These are phyloP conservation scores for Curvularia hawaiiensis DNA, from an alignment of 2,329 filamentous ascomycete genomes.

Conservation along the genomic window DNA sequence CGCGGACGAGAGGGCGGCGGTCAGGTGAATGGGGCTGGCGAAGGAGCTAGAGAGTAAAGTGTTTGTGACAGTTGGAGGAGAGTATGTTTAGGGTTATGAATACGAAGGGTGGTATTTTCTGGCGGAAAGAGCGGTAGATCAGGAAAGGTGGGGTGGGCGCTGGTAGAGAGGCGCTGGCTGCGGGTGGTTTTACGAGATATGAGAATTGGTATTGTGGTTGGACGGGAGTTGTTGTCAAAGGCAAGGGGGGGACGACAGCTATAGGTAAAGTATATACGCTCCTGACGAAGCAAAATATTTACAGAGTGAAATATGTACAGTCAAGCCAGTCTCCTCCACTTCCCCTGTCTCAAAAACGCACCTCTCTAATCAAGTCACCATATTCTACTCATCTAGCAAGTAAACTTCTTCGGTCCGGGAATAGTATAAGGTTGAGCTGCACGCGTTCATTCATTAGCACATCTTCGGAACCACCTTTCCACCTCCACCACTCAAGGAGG, in stretches of 20 bases:
- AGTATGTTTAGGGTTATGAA: background rate
- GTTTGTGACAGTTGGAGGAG: background rate
- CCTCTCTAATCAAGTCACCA: background rate
- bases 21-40: background rate
- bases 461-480: background rate
- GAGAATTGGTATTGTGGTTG: background rate
- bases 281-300: slow-evolving; percentile 5
- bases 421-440: slow-evolving; percentile 33
- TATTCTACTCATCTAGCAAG: slow-evolving; percentile 26
- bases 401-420: slow-evolving; percentile 38
- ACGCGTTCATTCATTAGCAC: slow-evolving; percentile 5
- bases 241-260: background rate
- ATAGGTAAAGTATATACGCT: background rate
- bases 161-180: background rate
- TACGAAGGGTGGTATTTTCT: background rate
- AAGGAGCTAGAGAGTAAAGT: background rate
- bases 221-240: background rate
- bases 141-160: background rate
- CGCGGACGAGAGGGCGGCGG: no score
- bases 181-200: background rate
- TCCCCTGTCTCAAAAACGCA: background rate
- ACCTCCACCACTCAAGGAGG: background rate
- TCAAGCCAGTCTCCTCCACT: background rate
- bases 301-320: slow-evolving; percentile 17
- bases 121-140: background rate